Evolutionary conservation across 169 alveolate genomes (phyloP).

Genomic region (Theileria parva): DNA sequence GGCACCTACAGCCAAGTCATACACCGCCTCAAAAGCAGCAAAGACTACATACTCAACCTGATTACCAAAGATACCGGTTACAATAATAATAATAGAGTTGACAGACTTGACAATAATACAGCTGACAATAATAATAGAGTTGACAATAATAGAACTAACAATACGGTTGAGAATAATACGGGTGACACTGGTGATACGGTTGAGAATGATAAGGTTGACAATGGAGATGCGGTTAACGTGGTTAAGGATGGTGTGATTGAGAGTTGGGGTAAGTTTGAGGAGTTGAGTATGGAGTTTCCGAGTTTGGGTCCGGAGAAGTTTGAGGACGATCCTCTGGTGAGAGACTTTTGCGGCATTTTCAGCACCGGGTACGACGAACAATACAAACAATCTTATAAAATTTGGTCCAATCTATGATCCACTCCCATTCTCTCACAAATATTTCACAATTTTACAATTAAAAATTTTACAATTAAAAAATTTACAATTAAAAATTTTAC

Average conservation of each 20-base stretch:
- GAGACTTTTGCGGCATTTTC: slow-evolving; percentile 8
- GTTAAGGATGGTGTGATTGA: not conserved
- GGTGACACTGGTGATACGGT: not conserved
- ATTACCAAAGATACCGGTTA: not conserved
- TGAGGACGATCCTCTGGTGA: not conserved
- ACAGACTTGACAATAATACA: too few species aligned
- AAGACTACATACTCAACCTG: not conserved
- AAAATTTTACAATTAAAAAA: too few species aligned
- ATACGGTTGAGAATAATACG: not conserved
- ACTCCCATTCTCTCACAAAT: not conserved
- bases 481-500: too few species aligned
- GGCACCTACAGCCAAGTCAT: not conserved
- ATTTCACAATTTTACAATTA: too few species aligned
- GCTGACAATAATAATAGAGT: not conserved
- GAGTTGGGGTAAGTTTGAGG: not conserved
- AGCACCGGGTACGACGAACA: not conserved
- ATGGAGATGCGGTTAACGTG: not conserved
- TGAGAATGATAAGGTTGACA: not conserved
- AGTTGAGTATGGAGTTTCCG: not conserved
- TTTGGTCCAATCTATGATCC: not conserved
- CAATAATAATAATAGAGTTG: too few species aligned
- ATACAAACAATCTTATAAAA: not conserved
- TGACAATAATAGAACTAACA: not conserved
- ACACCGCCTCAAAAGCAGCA: not conserved
- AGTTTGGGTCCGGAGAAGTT: not conserved